Percentiles rank a stretch among this genome's conserved stretches.
phyloP scores from a whole-genome alignment of 2,329 filamentous ascomycete species.

The Fusarium aywerte region DNA sequence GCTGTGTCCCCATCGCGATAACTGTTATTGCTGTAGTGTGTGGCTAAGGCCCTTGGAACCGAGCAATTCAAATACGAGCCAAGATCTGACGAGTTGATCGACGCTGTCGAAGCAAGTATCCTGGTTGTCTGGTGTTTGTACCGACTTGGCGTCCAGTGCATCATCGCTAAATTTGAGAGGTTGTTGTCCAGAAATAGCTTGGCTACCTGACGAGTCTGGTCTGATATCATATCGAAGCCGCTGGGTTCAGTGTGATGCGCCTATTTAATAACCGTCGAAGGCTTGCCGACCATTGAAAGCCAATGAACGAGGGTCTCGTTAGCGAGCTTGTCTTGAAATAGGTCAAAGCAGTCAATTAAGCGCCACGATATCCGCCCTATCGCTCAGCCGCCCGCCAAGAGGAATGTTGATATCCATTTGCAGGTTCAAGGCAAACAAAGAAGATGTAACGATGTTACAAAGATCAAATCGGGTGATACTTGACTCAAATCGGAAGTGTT shows the following conservation, averaged over 20 bases:
- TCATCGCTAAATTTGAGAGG: not conserved
- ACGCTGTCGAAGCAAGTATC: not conserved
- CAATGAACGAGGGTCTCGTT: slow-evolving; percentile 27
- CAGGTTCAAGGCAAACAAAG: not conserved
- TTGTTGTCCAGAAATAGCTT: not conserved
- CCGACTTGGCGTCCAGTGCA: not conserved
- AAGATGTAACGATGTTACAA: not conserved
- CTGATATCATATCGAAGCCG: slow-evolving; percentile 6
- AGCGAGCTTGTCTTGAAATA: slow-evolving; percentile 12
- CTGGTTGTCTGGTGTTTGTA: not conserved
- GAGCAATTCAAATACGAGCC: not conserved
- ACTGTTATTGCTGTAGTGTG: not conserved
- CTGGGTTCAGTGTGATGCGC: not conserved
- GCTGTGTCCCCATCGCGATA: not conserved
- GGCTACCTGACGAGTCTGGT: not conserved
- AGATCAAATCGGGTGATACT: not conserved
- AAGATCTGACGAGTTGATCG: not conserved
- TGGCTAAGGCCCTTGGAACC: not conserved
- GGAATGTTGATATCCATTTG: not conserved
- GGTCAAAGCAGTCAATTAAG: slow-evolving; percentile 26
- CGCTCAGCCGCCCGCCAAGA: slow-evolving; percentile 17
- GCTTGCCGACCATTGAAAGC: slow-evolving; percentile 1
- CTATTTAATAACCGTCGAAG: not conserved
- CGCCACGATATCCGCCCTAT: slow-evolving; percentile 28
- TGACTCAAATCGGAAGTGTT: not conserved